These are phyloP conservation scores for Eucalyptus virginea DNA, from an alignment of 345 rosid genomes.

Conservation along the genomic window DNA sequence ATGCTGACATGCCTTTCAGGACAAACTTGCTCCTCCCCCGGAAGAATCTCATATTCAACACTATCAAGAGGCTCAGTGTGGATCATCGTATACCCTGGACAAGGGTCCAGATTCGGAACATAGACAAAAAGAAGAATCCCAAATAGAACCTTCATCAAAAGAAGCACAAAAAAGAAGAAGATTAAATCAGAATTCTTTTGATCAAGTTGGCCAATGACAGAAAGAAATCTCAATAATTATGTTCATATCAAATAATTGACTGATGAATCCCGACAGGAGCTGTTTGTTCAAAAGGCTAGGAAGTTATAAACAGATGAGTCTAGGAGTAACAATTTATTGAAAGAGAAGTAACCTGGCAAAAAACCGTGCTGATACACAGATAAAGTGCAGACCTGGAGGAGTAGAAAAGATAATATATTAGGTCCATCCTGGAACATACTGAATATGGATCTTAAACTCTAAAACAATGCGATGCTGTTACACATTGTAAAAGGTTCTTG, in stretches of 20 bases:
- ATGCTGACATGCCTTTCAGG: conserved; percentile 68
- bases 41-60: conserved; percentile 68
- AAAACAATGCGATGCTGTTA: neutral
- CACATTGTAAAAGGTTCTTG: neutral
- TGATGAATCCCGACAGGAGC: neutral
- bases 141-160: conserved; percentile 46
- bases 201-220: neutral
- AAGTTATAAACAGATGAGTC: neutral
- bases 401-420: conserved; percentile 3
- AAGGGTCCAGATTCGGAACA: conserved; percentile 62
- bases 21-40: conserved; percentile 61
- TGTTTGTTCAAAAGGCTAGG: neutral
- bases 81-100: conserved; percentile 48
- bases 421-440: neutral
- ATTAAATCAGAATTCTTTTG: neutral
- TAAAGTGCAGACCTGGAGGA: conserved; percentile 17
- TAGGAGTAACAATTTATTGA: neutral
- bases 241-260: neutral
- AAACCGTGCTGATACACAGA: conserved; percentile 45
- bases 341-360: conserved; percentile 44
- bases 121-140: conserved; percentile 64
- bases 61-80: conserved; percentile 30
- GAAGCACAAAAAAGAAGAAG: neutral
- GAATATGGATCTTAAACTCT: neutral
- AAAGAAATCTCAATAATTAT: neutral